phyloP scores from a whole-genome alignment of 2,329 filamentous ascomycete genomes.

The Epichloe coenophiala region DNA sequence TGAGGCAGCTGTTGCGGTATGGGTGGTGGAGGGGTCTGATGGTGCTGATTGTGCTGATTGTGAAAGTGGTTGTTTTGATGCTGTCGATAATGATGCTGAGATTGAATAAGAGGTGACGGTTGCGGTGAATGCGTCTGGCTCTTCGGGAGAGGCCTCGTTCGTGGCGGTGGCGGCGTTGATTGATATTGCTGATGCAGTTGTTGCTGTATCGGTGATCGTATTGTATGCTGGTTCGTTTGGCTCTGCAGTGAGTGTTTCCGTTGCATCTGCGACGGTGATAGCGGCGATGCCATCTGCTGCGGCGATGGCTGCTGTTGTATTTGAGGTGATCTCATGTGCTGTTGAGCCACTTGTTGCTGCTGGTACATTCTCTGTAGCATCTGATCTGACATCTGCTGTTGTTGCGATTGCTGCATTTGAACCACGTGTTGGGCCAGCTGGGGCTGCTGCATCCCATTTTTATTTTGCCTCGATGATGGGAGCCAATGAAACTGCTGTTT shows the following conservation, averaged over 20 bases:
- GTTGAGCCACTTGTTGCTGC: conserved; percentile 9
- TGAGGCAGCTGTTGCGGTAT: conserved; percentile 1
- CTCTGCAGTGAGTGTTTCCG: conserved; percentile 7
- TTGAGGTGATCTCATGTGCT: conserved; percentile 6
- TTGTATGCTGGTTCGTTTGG: conserved; percentile 4
- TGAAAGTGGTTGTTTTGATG: background rate
- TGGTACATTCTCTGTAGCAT: conserved; percentile 7
- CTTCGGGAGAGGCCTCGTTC: conserved; percentile 5
- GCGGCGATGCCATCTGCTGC: conserved; percentile 4
- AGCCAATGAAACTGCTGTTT: conserved; percentile 4
- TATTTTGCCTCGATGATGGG: conserved; percentile 3
- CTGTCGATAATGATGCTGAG: conserved; percentile 1
- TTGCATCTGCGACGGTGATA: conserved; percentile 8
- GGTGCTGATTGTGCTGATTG: background rate
- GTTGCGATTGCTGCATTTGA: conserved; percentile 6
- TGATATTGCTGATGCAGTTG: conserved; percentile 18
- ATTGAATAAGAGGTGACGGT: conserved; percentile 7
- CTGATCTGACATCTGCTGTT: conserved; percentile 4
- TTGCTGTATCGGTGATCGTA: conserved; percentile 6
- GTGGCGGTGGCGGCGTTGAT: conserved; percentile 3
- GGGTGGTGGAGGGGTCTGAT: conserved; percentile 5
- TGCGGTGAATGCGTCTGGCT: conserved; percentile 15
- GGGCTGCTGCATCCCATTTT: conserved; percentile 2
- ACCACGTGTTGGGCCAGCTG: conserved; percentile 4
- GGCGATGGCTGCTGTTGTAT: conserved; percentile 11